Evolutionary conservation across 306 rosid species (phyloP).

Genomic region (Corylus avellana): DNA sequence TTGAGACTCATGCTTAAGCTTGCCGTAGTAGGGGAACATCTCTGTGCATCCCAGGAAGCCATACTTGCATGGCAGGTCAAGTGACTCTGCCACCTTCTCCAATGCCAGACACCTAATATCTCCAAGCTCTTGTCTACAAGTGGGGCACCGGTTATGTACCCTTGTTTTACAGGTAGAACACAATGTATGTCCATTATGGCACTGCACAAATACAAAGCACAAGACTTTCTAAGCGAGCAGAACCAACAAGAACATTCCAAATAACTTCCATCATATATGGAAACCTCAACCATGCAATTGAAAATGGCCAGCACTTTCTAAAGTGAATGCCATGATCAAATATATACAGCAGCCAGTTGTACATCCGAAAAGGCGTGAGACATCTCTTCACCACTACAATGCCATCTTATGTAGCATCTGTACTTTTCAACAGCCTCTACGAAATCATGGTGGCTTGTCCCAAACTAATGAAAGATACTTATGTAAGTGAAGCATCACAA

Average conservation of each 20-base stretch:
- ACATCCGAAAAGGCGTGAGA: too few relatives aligned
- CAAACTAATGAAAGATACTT: background rate
- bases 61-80: constrained; percentile 30
- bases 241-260: background rate
- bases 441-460: background rate
- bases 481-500: background rate
- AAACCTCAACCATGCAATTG: too few relatives aligned
- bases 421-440: background rate
- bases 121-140: constrained; percentile 31
- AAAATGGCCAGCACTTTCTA: too few relatives aligned
- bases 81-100: constrained; percentile 33
- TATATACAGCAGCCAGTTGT: too few relatives aligned
- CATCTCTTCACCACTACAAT: too few relatives aligned
- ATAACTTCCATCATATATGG: background rate
- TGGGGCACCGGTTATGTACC: constrained; percentile 30
- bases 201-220: constrained; percentile 21
- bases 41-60: constrained; percentile 25
- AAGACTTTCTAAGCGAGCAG: background rate
- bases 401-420: background rate
- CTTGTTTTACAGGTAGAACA: constrained; percentile 29
- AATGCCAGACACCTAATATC: constrained; percentile 34
- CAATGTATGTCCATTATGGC: constrained; percentile 32
- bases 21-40: constrained; percentile 30
- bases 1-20: constrained; percentile 27
- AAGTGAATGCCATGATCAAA: too few relatives aligned